Base-by-base conservation (phyloP, 192 early-diverging fungal species). In the Dimargaris xerosporica region DNA sequence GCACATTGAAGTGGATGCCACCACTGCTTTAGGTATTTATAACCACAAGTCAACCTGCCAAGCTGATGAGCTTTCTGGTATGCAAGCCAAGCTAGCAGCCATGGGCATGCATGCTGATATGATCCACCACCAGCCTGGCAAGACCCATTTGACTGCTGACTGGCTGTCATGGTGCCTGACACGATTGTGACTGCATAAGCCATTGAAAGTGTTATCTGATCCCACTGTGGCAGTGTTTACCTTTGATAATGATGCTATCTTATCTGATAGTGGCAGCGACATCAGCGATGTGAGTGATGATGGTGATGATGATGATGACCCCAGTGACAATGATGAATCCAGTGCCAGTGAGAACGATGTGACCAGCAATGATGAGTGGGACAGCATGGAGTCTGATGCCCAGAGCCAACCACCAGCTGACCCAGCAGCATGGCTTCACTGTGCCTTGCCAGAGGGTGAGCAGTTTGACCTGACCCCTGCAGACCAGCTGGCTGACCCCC, bases 1-100 rank as follows among this genome's bases (percentile, higher is more conserved):
- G 26, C 44, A 39, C 1, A 64, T 72, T 9, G 62, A 69, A 51
- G 63, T 67, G 10, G 67, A 72, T 59, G 64, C 64, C 15, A 31
- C 60, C 44, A 66, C 62, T 4, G 47, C 66, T 19, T 31, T 64
- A 6, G 28, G 54, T 5, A 11, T 56, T 5, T 56, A 30, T 25
- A 41, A 41, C 28, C 54, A 56, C 25, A 29, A 29, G 9, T 21
- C 23, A 9, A 56, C 54, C 6, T 56, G 54, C 54, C 54, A 56
- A 56, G 54, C 26, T 15, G 28, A 56, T 29, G 54, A 56, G 30
- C 28, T 56, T 9, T 21, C 9, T 9, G 25, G 54, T 12, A 30
- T 56, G 26, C 54, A 31, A 13, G 54, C 54, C 12, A 29, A 56
- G n/a, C 30, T 56, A 39, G 54, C 25, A 7, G 30, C 23, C 23